Evolutionary conservation across 2,329 filamentous ascomycete species (phyloP).

Genomic region (Lizonia empirigonia): DNA sequence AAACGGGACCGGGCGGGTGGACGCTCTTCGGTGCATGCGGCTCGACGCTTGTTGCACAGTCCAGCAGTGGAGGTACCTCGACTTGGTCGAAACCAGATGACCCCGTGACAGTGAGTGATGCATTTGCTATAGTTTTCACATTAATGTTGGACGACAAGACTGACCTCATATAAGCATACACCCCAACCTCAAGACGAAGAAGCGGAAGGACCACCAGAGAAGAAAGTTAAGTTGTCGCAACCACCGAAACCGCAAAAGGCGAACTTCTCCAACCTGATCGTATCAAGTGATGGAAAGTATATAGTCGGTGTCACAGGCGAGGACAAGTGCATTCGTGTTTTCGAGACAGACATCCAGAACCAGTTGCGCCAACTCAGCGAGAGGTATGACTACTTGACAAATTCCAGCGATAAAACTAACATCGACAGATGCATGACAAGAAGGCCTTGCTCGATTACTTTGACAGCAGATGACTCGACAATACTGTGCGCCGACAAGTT

Average conservation of each 20-base stretch:
- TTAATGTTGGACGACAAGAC: not conserved
- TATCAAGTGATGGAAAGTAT: constrained; percentile 68
- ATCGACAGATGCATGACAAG: constrained; percentile 80
- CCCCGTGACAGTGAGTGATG: constrained; percentile 31
- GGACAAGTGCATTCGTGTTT: constrained; percentile 88
- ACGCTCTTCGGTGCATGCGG: constrained; percentile 77
- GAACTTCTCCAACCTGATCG: constrained; percentile 71
- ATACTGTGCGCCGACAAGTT: constrained; percentile 94
- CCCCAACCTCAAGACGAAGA: constrained; percentile 25
- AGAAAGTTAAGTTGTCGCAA: constrained; percentile 50
- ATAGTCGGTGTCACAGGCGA: constrained; percentile 82
- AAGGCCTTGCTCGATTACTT: constrained; percentile 75
- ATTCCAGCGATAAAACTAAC: constrained; percentile 18
- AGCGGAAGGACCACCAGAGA: constrained; percentile 47
- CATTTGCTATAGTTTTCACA: not conserved
- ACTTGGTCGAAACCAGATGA: constrained; percentile 37
- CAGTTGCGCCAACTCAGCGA: constrained; percentile 70
- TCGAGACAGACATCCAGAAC: constrained; percentile 68
- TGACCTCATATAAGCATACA: constrained; percentile 27
- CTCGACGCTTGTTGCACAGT: constrained; percentile 65
- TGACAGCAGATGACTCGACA: constrained; percentile 71
- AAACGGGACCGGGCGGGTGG: constrained; percentile 33
- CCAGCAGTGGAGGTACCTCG: constrained; percentile 36
- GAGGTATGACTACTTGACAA: constrained; percentile 58
- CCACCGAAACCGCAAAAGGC: constrained; percentile 51